These are phyloP conservation scores for Knoxdaviesia proteae DNA, from an alignment of 2,329 filamentous ascomycete species.

Conservation along the genomic window DNA sequence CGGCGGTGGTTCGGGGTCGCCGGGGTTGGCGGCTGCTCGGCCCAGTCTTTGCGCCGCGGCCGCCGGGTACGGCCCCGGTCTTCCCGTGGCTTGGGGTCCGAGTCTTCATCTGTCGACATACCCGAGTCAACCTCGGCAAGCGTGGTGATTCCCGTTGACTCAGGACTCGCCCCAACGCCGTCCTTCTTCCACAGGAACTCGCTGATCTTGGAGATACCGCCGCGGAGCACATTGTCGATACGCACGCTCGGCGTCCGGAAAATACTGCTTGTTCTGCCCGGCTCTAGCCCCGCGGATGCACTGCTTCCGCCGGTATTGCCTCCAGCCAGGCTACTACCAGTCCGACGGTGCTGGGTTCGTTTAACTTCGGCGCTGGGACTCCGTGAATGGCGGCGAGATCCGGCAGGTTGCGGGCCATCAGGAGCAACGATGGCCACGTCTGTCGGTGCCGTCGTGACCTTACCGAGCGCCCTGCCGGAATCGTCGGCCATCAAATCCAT, in stretches of 20 bases:
- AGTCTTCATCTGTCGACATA: constrained; percentile 16
- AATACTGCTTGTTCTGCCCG: constrained; percentile 41
- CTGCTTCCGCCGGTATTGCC: too few species aligned
- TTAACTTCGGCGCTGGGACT: too few species aligned
- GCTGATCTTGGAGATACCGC: constrained; percentile 32
- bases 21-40: neutral
- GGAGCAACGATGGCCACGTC: too few species aligned
- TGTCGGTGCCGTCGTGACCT: too few species aligned
- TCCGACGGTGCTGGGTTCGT: too few species aligned
- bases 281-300: neutral
- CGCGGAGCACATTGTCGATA: constrained; percentile 50
- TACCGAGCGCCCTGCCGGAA: too few species aligned
- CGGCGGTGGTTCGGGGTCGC: too few species aligned
- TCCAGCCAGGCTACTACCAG: too few species aligned
- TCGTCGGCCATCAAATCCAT: too few species aligned
- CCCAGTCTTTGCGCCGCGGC: too few species aligned
- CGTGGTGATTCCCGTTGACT: constrained; percentile 5
- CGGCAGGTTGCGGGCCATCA: too few species aligned
- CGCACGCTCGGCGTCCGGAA: constrained; percentile 46
- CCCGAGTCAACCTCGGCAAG: constrained; percentile 2
- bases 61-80: neutral
- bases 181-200: constrained; percentile 38
- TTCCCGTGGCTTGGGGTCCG: constrained; percentile 19
- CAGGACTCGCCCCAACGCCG: constrained; percentile 6
- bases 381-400: too few species aligned